Base-by-base conservation (phyloP, 129 eudicot genomes). In the Arctium lappa region DNA sequence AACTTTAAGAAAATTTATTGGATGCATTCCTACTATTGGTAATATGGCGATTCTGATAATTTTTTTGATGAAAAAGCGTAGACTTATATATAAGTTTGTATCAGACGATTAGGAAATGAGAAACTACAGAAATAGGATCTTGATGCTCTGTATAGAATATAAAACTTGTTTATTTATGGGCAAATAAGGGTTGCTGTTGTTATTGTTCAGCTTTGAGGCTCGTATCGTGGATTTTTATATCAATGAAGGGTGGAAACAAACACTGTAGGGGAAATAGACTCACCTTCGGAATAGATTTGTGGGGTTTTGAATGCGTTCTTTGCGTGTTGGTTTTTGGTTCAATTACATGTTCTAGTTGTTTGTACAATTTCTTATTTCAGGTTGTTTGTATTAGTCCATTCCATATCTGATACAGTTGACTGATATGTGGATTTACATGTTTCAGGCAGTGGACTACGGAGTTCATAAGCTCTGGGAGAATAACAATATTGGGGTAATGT, bases 391-490 rank as follows among this genome's bases (percentile, higher is more conserved):
- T 63, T 69, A 32, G 50, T 22, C 66, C 0, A 29, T 33, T 80
- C 5, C 10, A 38, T 72, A 11, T 73, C 16, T 73, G 5, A 63
- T 65, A 10, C 73, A 22, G 8, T 36, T 1, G 18, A 85, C 84
- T 85, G n/a, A 80, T 46, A 29, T 75, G 42, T 31, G 73, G 77
- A 76, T 74, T 66, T 75, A 50, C 81, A 31, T 79, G 71, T 88
- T 88, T 74, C 89, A 91, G 95, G 95, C 91, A 0, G 90, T 91
- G 69, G 93, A 89, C 73, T 87, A 86, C 48, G 96, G 96, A 27
- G 87, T 91, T 81, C 89, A 75, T 82, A 86, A 75, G 42, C 75
- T 91, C 18, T 91, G 93, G 93, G 93, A 91, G 80, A 76, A 73
- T 79, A 86, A 87, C 87, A 91, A 91, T 73, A 77, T 84, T 50